Percentiles rank a stretch among this genome's conserved stretches.
These are phyloP conservation scores for Oxytropis ochrocephala DNA, from an alignment of 306 rosid genomes.

Conservation along the genomic window DNA sequence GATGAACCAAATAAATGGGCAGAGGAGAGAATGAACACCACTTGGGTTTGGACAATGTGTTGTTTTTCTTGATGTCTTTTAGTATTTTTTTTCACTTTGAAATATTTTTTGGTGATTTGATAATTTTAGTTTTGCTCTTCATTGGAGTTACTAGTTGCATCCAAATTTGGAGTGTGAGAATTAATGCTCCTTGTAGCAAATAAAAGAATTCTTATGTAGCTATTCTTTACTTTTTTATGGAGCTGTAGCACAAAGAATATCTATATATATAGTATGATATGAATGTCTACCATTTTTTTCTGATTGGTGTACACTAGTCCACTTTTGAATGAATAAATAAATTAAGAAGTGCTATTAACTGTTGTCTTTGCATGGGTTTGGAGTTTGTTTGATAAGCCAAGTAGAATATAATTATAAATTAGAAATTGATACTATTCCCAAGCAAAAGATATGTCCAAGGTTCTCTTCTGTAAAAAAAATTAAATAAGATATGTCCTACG, in stretches of 20 bases:
- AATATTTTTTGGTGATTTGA: not conserved
- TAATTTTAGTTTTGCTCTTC: not conserved
- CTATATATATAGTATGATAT: not conserved
- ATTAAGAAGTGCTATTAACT: too few relatives aligned
- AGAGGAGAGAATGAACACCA: slow-evolving; percentile 13
- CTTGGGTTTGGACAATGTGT: slow-evolving; percentile 15
- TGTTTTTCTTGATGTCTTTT: slow-evolving; percentile 23
- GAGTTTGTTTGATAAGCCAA: too few relatives aligned
- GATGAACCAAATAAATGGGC: slow-evolving; percentile 20
- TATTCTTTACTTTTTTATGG: not conserved
- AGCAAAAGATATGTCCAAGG: too few relatives aligned
- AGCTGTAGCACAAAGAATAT: slow-evolving; percentile 11
- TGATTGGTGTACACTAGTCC: too few relatives aligned
- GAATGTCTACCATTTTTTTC: too few relatives aligned
- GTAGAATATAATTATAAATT: too few relatives aligned
- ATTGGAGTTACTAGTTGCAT: not conserved
- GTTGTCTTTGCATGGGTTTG: too few relatives aligned
- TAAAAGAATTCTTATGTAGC: not conserved
- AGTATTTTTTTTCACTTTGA: not conserved
- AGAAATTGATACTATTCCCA: too few relatives aligned
- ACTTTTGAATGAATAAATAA: too few relatives aligned
- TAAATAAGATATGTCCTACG: too few relatives aligned
- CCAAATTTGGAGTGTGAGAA: not conserved
- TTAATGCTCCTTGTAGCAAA: not conserved
- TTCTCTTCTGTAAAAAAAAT: too few relatives aligned